Evolutionary conservation across 2,329 filamentous ascomycete species (phyloP), one percentile per base, ranked within the genome.

Genomic region (Aureobasidium sp.): DNA sequence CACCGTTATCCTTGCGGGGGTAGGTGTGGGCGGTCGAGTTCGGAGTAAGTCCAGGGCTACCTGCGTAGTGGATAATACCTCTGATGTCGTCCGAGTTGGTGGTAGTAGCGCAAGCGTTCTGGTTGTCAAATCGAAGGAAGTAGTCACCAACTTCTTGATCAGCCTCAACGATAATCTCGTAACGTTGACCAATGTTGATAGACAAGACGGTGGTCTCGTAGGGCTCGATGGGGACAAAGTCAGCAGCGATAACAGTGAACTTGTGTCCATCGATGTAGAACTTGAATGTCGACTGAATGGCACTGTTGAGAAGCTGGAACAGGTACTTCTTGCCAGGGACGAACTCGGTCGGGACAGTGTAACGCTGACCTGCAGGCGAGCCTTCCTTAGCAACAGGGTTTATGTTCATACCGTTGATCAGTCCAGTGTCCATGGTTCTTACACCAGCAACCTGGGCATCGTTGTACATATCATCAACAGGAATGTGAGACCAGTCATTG

Each of bases 321-420:
- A 72, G 66, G 51, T 78, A 74, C 20, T 65, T 71, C 70, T 75
- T 71, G 64, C 71, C 74, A 16, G 67, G 62, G 3, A 64, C 61
- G 51, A 76, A 74, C 29, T 64, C 70, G 2, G 65, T 64, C 3
- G 59, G 65, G 53, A 76, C 67, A 59, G 71, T 69, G 63, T 72
- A 78, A 20, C 74, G 73, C 53, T 71, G 38, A 25, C 75, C 77
- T 25, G 71, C 71, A n/a, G 69, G 23, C 4, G 15, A 48, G 13
- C 70, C 71, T 10, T 60, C 65, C 51, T 62, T 68, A 42, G 68
- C 68, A 27, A 58, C 60, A 63, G 72, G 71, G 68, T 74, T 81
- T 1, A 76, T 75, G 67, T 82, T 82, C 67, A 75, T 78, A 27
- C 80, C 80, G 69, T 83, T 83, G 73, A 83, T 82, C 7, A 82